Evolutionary conservation across 352 stramenopile species (phyloP).

Genomic region (Aphanomyces invadans): DNA sequence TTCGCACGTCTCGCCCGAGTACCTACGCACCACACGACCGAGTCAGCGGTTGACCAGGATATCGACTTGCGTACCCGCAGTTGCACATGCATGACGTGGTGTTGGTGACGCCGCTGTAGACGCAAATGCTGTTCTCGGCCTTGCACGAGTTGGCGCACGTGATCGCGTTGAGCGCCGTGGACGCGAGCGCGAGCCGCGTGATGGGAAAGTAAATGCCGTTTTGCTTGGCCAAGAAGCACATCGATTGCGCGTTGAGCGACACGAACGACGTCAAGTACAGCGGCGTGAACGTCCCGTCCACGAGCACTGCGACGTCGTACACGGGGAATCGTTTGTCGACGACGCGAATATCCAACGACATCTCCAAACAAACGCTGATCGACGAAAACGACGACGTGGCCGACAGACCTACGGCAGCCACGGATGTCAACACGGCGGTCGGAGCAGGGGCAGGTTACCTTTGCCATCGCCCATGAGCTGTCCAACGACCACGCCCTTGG

Average conservation of each 20-base stretch:
- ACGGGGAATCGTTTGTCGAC: background rate
- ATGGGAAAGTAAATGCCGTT: slow-evolving; percentile 23
- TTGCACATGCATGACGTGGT: slow-evolving; percentile 13
- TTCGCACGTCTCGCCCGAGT: background rate
- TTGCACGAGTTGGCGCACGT: slow-evolving; percentile 2
- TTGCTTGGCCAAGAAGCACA: slow-evolving; percentile 14
- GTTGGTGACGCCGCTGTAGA: background rate
- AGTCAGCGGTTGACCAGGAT: too few species aligned
- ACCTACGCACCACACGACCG: too few species aligned
- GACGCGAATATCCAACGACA: slow-evolving; percentile 2
- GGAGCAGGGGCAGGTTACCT: background rate
- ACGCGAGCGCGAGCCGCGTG: background rate
- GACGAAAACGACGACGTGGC: background rate
- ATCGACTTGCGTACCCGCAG: slow-evolving; percentile 10
- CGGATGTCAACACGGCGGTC: background rate
- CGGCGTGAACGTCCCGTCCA: background rate
- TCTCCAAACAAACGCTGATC: slow-evolving; percentile 11
- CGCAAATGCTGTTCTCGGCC: background rate
- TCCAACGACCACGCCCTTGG: slow-evolving; percentile 9
- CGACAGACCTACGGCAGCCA: background rate
- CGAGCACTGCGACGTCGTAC: background rate
- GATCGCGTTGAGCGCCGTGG: background rate
- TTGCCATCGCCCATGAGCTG: slow-evolving; percentile 19
- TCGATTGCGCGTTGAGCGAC: background rate
- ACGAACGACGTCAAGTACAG: slow-evolving; percentile 6